These are phyloP conservation scores for Paraglomus brasilianum DNA, from an alignment of 192 early-diverging fungal species.

Conservation along the genomic window DNA sequence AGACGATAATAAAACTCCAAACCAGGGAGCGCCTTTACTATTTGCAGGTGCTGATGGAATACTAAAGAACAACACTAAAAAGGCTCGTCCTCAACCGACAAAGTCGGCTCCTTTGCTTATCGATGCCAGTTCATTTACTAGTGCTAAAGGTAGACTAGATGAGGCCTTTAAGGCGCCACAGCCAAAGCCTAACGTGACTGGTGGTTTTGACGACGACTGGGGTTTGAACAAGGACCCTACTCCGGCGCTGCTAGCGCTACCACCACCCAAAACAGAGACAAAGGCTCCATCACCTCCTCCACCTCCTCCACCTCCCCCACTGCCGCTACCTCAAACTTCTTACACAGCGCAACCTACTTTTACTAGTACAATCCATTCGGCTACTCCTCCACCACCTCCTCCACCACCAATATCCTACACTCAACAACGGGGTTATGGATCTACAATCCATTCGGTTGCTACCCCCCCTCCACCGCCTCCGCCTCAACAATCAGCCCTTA, in stretches of 20 bases:
- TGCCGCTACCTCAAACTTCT: background rate
- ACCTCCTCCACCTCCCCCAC: constrained; percentile 1
- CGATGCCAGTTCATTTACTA: constrained; percentile 41
- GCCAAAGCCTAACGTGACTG: constrained; percentile 37
- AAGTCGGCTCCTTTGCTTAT: constrained; percentile 49
- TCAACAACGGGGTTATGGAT: background rate
- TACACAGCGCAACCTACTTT: background rate
- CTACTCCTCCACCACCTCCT: background rate
- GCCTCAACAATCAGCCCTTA: no score
- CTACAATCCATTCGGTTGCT: no score
- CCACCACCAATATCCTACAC: background rate
- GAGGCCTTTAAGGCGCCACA: constrained; percentile 33
- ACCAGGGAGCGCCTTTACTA: background rate
- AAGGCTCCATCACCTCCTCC: background rate
- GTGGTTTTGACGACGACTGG: constrained; percentile 59
- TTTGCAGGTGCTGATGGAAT: constrained; percentile 31
- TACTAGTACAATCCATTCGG: background rate
- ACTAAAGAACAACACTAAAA: constrained; percentile 31
- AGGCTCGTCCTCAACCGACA: constrained; percentile 49
- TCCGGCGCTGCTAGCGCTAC: constrained; percentile 6
- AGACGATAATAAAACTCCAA: constrained; percentile 23
- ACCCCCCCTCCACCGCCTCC: no score
- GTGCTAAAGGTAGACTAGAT: constrained; percentile 38
- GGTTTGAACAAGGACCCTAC: constrained; percentile 10
- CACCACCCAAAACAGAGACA: background rate